These are phyloP conservation scores for Xerocomellus amylosporus DNA, from an alignment of 768 basidiomycete genomes.

Conservation along the genomic window DNA sequence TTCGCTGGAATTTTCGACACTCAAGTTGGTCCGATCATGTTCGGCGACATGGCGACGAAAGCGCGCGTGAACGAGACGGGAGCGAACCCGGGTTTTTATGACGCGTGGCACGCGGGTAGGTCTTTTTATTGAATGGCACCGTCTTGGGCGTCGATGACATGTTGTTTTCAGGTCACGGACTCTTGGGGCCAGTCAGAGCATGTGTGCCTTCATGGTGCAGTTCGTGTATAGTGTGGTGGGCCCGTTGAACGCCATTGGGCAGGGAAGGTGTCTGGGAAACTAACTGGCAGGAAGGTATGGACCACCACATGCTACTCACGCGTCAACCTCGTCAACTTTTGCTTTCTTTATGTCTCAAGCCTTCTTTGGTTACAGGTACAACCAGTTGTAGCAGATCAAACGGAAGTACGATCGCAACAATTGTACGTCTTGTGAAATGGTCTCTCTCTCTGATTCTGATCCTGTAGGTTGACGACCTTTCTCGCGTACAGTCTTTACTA, in stretches of 20 bases:
- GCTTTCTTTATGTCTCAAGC: neutral
- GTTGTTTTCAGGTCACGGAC: slow-evolving; percentile 14
- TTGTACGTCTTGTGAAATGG: slow-evolving; percentile 4
- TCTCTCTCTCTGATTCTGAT: neutral
- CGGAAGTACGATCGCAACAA: slow-evolving; percentile 13
- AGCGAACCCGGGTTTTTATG: slow-evolving; percentile 20
- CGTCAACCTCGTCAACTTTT: neutral
- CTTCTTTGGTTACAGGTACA: slow-evolving; percentile 22
- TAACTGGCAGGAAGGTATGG: slow-evolving; percentile 13
- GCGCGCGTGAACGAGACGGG: slow-evolving; percentile 13
- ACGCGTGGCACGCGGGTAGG: slow-evolving; percentile 15
- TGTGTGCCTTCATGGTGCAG: neutral
- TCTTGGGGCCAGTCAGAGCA: neutral
- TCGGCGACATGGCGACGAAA: slow-evolving; percentile 12
- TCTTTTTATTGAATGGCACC: neutral
- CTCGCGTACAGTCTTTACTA: slow-evolving; percentile 12
- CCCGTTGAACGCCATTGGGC: slow-evolving; percentile 9
- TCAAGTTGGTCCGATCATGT: neutral
- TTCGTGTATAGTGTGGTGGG: slow-evolving; percentile 1
- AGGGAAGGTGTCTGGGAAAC: slow-evolving; percentile 13
- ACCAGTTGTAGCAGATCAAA: slow-evolving; percentile 8
- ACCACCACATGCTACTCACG: neutral
- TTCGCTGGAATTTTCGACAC: neutral
- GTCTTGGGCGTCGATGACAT: neutral
- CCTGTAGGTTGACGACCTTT: neutral